Percentiles rank a stretch among this genome's conserved stretches.
These are phyloP conservation scores for Pedinophyceae sp. DNA, from an alignment of 139 green algal genomes.

Conservation along the genomic window DNA sequence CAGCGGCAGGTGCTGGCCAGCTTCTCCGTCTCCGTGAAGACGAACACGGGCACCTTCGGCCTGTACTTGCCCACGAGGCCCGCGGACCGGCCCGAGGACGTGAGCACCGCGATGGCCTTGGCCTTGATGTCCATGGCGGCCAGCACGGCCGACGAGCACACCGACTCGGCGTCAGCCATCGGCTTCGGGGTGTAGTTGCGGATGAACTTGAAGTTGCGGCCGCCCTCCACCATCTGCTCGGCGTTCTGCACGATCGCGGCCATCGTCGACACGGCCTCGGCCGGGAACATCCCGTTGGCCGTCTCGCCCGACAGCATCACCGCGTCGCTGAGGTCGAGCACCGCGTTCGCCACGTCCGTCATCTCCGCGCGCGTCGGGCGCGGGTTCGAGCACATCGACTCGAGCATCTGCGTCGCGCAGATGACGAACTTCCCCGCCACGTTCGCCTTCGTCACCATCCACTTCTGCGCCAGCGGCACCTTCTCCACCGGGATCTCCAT, in stretches of 20 bases:
- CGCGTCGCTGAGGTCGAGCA: slow-evolving; percentile 62
- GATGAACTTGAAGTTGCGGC: slow-evolving; percentile 34
- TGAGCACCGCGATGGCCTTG: slow-evolving; percentile 38
- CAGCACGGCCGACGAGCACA: slow-evolving; percentile 31
- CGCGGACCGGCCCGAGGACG: slow-evolving; percentile 20
- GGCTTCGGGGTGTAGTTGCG: slow-evolving; percentile 36
- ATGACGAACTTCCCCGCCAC: slow-evolving; percentile 39
- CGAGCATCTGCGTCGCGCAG: slow-evolving; percentile 49
- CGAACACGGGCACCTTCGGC: slow-evolving; percentile 28
- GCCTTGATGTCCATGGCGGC: slow-evolving; percentile 52
- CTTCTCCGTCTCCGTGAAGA: slow-evolving; percentile 12
- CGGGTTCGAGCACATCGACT: slow-evolving; percentile 39
- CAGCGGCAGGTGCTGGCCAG: slow-evolving; percentile 10
- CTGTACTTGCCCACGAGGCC: slow-evolving; percentile 45
- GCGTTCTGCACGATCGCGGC: slow-evolving; percentile 56
- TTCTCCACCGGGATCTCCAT: slow-evolving; percentile 46
- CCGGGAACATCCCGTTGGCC: slow-evolving; percentile 52
- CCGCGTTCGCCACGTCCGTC: slow-evolving; percentile 76
- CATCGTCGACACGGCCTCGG: slow-evolving; percentile 56
- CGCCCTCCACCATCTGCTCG: slow-evolving; percentile 46
- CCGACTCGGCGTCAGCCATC: slow-evolving; percentile 22
- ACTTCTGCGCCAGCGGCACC: slow-evolving; percentile 19
- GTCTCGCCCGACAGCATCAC: slow-evolving; percentile 71
- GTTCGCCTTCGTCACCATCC: slow-evolving; percentile 20
- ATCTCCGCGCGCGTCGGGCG: slow-evolving; percentile 62